Conservation (phyloP, 1,139 yeast species). For the Eremothecium gossypii region DNA sequence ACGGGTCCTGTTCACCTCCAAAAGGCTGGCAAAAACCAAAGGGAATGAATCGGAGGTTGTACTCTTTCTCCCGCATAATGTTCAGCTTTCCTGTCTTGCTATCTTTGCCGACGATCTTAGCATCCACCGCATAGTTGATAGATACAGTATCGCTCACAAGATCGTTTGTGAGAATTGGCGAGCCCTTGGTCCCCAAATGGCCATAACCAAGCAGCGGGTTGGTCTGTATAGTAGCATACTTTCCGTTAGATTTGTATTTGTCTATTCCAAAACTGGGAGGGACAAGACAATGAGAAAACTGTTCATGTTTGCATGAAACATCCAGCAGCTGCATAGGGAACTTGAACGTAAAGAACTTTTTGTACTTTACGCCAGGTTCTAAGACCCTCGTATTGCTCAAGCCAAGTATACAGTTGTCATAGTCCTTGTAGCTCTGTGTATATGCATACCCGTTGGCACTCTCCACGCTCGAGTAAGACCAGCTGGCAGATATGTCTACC, state of each 20-base stretch:
- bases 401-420: constrained; percentile 45
- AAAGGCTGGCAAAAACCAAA: constrained; percentile 26
- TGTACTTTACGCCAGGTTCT: constrained; percentile 43
- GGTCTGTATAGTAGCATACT: constrained; percentile 27
- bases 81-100: constrained; percentile 15
- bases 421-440: constrained; percentile 37
- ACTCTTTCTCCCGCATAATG: constrained; percentile 25
- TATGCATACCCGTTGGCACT: constrained; percentile 42
- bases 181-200: constrained; percentile 31
- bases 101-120: constrained; percentile 26
- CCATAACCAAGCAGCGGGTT: constrained; percentile 35
- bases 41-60: constrained; percentile 31
- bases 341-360: constrained; percentile 56
- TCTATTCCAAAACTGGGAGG: constrained; percentile 65
- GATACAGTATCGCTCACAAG: constrained; percentile 24
- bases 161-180: constrained; percentile 34
- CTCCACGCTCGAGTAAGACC: constrained; percentile 34
- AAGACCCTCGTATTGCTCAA: constrained; percentile 43
- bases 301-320: constrained; percentile 45
- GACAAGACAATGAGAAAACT: constrained; percentile 44
- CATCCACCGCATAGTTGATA: constrained; percentile 29
- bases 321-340: constrained; percentile 53
- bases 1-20: constrained; percentile 13
- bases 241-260: constrained; percentile 30
- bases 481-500: constrained; percentile 38